Percentiles rank a stretch among this genome's conserved stretches.
Conservation (phyloP, 345 rosid species). For the Schrenkiella parvula region DNA sequence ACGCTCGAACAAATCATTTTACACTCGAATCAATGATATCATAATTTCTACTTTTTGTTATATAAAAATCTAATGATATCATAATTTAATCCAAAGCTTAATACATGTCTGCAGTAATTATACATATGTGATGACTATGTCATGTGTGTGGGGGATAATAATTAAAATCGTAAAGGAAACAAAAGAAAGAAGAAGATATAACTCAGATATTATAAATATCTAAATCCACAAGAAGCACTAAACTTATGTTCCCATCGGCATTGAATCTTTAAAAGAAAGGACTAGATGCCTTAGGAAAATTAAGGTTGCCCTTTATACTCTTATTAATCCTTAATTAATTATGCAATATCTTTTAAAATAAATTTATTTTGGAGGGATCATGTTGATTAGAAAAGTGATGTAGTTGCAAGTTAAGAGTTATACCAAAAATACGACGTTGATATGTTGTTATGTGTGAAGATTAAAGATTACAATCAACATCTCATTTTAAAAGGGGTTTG, state of each 20-base stretch:
- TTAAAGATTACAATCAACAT: neutral
- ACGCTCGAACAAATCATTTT: neutral
- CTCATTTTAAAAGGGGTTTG: neutral
- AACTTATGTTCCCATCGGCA: constrained; percentile 19
- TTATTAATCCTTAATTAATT: neutral
- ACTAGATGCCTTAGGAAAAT: constrained; percentile 31
- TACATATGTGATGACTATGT: neutral
- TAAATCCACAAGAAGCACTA: constrained; percentile 24
- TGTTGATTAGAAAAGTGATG: neutral
- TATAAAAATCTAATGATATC: no score
- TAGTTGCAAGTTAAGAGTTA: neutral
- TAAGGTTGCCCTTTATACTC: constrained; percentile 32
- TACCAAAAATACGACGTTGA: neutral
- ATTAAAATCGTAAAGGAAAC: neutral
- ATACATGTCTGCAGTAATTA: neutral
- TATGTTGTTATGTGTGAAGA: neutral
- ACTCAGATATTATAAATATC: constrained; percentile 22
- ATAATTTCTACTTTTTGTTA: no score
- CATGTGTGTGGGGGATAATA: neutral
- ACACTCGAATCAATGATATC: constrained; percentile 1
- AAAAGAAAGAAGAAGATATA: neutral
- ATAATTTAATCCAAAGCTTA: neutral
- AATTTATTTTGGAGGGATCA: constrained; percentile 4
- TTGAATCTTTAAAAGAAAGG: constrained; percentile 26
- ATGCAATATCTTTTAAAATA: neutral